phyloP scores from a whole-genome alignment of 257 asterid species.

The Petrea volubilis region DNA sequence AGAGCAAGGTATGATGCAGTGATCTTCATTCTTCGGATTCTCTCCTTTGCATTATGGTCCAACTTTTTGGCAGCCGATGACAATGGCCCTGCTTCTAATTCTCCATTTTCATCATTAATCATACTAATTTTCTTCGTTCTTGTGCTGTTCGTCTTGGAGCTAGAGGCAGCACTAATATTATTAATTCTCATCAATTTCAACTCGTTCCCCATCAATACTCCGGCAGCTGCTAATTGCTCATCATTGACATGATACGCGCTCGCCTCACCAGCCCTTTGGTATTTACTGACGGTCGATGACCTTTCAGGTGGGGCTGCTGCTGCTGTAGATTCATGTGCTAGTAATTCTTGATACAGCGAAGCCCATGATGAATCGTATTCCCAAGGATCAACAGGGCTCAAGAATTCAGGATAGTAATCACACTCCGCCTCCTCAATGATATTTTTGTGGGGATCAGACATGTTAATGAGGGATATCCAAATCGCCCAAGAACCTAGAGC shows the following conservation, averaged over 20 bases:
- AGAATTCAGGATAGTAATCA: slow-evolving; percentile 12
- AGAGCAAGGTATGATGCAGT: slow-evolving; percentile 50
- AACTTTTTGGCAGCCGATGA: slow-evolving; percentile 31
- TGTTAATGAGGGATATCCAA: neutral
- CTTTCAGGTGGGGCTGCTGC: too few species aligned
- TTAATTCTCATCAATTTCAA: neutral
- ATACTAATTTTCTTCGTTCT: neutral
- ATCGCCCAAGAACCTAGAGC: neutral
- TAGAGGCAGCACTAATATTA: neutral
- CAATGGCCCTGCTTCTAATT: slow-evolving; percentile 11
- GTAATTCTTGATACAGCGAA: slow-evolving; percentile 15
- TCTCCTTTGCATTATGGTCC: slow-evolving; percentile 54
- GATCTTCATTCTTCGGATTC: slow-evolving; percentile 47
- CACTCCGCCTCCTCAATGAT: neutral
- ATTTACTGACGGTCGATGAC: too few species aligned
- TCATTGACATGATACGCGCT: neutral
- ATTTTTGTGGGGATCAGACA: slow-evolving; percentile 13
- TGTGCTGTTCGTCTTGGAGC: slow-evolving; percentile 4
- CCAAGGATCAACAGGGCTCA: slow-evolving; percentile 5
- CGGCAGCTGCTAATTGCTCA: neutral
- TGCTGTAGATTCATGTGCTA: too few species aligned
- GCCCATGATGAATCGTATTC: slow-evolving; percentile 19
- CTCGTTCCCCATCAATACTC: neutral
- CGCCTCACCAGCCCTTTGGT: neutral
- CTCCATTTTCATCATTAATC: neutral